Evolutionary conservation across 345 rosid species (phyloP).

Genomic region (Schrenkiella parvula): DNA sequence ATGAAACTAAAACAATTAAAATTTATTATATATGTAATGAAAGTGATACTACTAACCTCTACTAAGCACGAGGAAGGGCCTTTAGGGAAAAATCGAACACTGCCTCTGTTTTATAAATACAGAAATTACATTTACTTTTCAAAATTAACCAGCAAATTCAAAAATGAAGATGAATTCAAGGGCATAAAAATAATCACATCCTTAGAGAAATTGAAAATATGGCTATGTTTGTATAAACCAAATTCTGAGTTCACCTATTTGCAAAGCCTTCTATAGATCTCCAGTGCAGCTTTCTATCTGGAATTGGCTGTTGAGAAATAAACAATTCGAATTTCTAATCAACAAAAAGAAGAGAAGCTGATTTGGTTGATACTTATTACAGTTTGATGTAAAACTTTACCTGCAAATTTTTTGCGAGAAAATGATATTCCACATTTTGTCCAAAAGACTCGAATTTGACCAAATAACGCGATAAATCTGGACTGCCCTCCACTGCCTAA

Average conservation of each 20-base stretch:
- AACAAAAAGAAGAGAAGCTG: neutral
- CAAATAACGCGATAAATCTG: conserved; percentile 26
- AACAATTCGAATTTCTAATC: neutral
- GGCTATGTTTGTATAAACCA: neutral
- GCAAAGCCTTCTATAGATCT: conserved; percentile 87
- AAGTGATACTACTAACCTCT: conserved; percentile 48
- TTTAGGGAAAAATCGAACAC: conserved; percentile 80
- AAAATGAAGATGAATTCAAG: neutral
- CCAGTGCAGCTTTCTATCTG: conserved; percentile 84
- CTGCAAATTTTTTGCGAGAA: conserved; percentile 30
- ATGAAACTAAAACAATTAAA: neutral
- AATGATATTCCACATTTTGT: conserved; percentile 25
- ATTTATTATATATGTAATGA: neutral
- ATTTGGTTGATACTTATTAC: neutral
- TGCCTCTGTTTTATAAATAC: conserved; percentile 55
- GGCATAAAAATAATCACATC: neutral
- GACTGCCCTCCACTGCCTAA: conserved; percentile 27
- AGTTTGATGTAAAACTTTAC: neutral
- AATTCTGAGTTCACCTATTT: conserved; percentile 45
- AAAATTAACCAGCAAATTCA: neutral
- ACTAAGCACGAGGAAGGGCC: conserved; percentile 71
- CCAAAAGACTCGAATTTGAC: conserved; percentile 30
- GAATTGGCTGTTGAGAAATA: conserved; percentile 56
- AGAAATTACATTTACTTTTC: neutral
- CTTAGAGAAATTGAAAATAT: neutral